phyloP scores from a whole-genome alignment of 768 basidiomycete species.

The Phylloporus arenicola region DNA sequence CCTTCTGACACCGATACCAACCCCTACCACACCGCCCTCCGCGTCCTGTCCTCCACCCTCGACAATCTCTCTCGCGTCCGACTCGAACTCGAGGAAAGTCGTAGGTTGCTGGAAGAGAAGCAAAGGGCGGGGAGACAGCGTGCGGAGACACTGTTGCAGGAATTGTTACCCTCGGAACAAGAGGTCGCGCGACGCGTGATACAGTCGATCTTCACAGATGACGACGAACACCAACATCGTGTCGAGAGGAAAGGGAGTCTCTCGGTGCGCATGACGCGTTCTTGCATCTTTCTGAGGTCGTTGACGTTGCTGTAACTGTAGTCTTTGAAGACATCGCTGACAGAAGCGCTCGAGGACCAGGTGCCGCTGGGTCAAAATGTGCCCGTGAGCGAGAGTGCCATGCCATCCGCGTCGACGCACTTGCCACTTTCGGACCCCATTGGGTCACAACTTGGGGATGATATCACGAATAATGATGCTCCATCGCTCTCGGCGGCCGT shows the following conservation, averaged over 20 bases:
- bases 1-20: constrained; percentile 43
- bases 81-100: constrained; percentile 59
- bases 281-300: neutral
- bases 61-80: constrained; percentile 51
- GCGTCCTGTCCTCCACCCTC: constrained; percentile 65
- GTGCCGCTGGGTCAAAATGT: constrained; percentile 31
- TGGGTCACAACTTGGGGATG: constrained; percentile 1
- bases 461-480: neutral
- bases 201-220: constrained; percentile 54
- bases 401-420: constrained; percentile 10
- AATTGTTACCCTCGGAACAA: constrained; percentile 54
- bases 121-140: constrained; percentile 47
- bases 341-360: constrained; percentile 48
- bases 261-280: constrained; percentile 37
- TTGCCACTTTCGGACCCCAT: neutral
- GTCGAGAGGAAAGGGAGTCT: constrained; percentile 56
- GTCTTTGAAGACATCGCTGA: constrained; percentile 44
- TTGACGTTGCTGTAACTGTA: constrained; percentile 12
- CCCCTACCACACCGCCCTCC: constrained; percentile 64
- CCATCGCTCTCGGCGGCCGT: constrained; percentile 1
- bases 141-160: constrained; percentile 51
- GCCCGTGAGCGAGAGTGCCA: constrained; percentile 18
- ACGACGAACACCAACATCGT: constrained; percentile 39
- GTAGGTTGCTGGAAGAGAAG: constrained; percentile 52
- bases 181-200: constrained; percentile 65